These are phyloP conservation scores for Pseudogymnoascus sp. DNA, from an alignment of 2,329 filamentous ascomycete genomes.

Conservation along the genomic window DNA sequence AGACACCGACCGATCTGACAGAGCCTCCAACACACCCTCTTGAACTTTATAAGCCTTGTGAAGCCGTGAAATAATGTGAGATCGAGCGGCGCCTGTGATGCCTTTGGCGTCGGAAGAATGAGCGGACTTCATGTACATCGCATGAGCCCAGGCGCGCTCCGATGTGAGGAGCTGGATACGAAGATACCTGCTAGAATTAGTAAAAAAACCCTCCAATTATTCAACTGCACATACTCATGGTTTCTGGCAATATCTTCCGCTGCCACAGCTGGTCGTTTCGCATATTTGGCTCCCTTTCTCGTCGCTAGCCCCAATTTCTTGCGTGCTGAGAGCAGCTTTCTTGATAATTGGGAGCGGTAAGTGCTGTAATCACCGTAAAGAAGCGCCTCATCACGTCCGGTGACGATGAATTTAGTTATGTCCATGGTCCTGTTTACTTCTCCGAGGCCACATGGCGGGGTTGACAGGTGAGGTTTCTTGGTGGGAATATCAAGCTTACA, in stretches of 20 bases:
- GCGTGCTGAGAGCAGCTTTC: constrained; percentile 72
- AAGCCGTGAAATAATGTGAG: constrained; percentile 81
- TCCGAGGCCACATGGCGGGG: neutral
- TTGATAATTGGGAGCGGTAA: constrained; percentile 71
- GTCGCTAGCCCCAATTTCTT: constrained; percentile 80
- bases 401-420: constrained; percentile 75
- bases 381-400: constrained; percentile 72
- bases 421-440: constrained; percentile 53
- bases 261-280: constrained; percentile 59
- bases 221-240: constrained; percentile 53
- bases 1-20: constrained; percentile 54
- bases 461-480: constrained; percentile 7
- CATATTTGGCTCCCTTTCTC: constrained; percentile 79
- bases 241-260: constrained; percentile 66
- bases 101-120: constrained; percentile 73
- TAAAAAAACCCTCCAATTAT: neutral
- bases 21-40: constrained; percentile 53
- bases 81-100: constrained; percentile 69
- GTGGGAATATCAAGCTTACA: constrained; percentile 3
- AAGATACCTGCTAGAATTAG: constrained; percentile 48
- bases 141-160: constrained; percentile 90
- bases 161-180: constrained; percentile 75
- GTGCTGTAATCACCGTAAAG: constrained; percentile 81
- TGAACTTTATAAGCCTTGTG: constrained; percentile 69
- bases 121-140: constrained; percentile 84